Evolutionary conservation across 495 filamentous ascomycete genomes (phyloP).

Genomic region (Venustampulla echinocandica): DNA sequence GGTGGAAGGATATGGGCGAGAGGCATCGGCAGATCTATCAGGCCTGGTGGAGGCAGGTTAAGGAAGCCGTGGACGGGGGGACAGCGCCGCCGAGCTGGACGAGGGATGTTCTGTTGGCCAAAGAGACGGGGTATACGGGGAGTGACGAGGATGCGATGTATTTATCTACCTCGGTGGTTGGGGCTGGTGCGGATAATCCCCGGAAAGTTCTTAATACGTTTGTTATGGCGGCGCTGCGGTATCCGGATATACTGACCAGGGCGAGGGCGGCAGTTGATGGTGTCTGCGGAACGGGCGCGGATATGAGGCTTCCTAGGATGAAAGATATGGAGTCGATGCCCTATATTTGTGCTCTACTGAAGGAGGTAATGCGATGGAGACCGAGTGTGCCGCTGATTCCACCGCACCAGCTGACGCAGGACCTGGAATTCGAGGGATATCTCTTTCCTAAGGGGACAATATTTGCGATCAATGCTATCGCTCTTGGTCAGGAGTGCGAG

Average conservation of each 20-base stretch:
- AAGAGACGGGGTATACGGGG: slow-evolving; percentile 23
- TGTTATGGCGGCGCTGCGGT: slow-evolving; percentile 22
- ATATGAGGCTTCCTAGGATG: slow-evolving; percentile 21
- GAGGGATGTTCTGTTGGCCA: slow-evolving; percentile 19
- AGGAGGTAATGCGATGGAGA: slow-evolving; percentile 31
- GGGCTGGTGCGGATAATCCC: slow-evolving; percentile 28
- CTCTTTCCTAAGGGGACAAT: slow-evolving; percentile 24
- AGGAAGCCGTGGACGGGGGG: not conserved
- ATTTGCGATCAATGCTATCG: slow-evolving; percentile 27
- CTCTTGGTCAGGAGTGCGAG: slow-evolving; percentile 17
- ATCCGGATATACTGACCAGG: slow-evolving; percentile 18
- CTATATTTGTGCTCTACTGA: slow-evolving; percentile 27
- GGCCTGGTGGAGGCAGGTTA: slow-evolving; percentile 26
- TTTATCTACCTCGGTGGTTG: slow-evolving; percentile 25
- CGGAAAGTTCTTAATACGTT: slow-evolving; percentile 26
- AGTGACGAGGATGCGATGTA: slow-evolving; percentile 32
- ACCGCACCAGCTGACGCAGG: slow-evolving; percentile 22
- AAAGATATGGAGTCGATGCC: slow-evolving; percentile 25
- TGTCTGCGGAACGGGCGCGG: slow-evolving; percentile 12
- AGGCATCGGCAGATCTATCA: slow-evolving; percentile 22
- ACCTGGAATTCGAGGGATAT: slow-evolving; percentile 29
- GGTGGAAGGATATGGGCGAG: slow-evolving; percentile 23
- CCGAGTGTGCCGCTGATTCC: slow-evolving; percentile 25
- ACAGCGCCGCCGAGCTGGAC: not conserved
- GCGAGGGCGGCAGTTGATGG: slow-evolving; percentile 24